These are phyloP conservation scores for Exidia glandulosa DNA, from an alignment of 768 basidiomycete species.

Conservation along the genomic window DNA sequence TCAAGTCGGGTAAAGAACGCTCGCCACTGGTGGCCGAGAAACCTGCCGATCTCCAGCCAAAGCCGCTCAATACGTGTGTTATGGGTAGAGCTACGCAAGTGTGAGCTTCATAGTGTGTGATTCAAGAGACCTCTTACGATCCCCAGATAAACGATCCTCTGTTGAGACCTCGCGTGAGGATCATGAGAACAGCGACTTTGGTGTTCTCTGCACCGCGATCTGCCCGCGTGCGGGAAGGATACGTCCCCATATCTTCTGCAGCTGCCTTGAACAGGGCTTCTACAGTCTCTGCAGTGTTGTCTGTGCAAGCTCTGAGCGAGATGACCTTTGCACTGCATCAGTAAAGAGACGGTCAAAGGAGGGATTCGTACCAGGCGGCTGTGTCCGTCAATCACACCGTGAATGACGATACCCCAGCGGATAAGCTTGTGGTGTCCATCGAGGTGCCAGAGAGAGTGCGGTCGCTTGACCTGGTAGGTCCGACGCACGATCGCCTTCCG, in stretches of 20 bases:
- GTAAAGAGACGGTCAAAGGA: too few relatives aligned
- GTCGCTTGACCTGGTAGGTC: too few relatives aligned
- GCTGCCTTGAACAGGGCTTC: conserved; percentile 9
- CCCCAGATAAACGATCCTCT: conserved; percentile 20
- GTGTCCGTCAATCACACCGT: conserved; percentile 16
- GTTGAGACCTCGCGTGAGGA: conserved; percentile 6
- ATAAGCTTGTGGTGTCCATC: too few relatives aligned
- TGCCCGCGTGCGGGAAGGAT: conserved; percentile 14
- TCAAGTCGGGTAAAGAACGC: too few relatives aligned
- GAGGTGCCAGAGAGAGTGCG: too few relatives aligned
- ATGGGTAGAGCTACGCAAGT: conserved; percentile 11
- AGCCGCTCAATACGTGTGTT: conserved; percentile 17
- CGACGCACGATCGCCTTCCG: too few relatives aligned
- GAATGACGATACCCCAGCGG: conserved; percentile 12
- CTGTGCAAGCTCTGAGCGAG: conserved; percentile 8
- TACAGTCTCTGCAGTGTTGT: conserved; percentile 12
- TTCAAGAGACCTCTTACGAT: not conserved
- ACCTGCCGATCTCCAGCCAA: conserved; percentile 10
- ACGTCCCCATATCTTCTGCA: conserved; percentile 5
- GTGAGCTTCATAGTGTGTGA: not conserved
- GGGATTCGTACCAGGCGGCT: conserved; percentile 1
- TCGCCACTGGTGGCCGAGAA: conserved; percentile 1
- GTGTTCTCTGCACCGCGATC: conserved; percentile 20
- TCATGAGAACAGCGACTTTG: conserved; percentile 16
- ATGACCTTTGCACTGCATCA: not conserved